These are phyloP conservation scores for Escovopsis weberi DNA, from an alignment of 2,329 filamentous ascomycete genomes.

Conservation along the genomic window DNA sequence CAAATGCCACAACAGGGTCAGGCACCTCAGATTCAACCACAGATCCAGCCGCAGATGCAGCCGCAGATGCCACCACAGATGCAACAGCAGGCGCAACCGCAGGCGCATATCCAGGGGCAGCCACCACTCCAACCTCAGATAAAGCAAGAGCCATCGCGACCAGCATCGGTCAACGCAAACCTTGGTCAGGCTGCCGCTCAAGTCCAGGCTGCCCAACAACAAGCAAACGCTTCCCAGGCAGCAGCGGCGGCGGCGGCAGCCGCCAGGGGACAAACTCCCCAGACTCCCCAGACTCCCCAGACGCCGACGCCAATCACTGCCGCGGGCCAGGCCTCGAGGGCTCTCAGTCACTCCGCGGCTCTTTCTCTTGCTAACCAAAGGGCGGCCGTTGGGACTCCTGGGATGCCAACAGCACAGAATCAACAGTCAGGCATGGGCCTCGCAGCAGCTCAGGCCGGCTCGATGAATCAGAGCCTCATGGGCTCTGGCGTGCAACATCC, in stretches of 20 bases:
- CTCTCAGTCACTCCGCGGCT: conserved; percentile 35
- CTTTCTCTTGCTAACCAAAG: conserved; percentile 33
- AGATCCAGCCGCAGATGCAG: conserved; percentile 4
- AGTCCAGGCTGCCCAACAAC: conserved; percentile 18
- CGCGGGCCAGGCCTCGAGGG: conserved; percentile 21
- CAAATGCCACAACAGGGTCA: conserved; percentile 13
- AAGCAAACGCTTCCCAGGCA: conserved; percentile 33
- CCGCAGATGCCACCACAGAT: conserved; percentile 9
- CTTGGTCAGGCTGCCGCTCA: conserved; percentile 23
- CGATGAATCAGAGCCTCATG: conserved; percentile 19
- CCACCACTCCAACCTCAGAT: neutral
- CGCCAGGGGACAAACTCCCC: conserved; percentile 34
- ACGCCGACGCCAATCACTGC: conserved; percentile 22
- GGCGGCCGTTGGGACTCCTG: conserved; percentile 19
- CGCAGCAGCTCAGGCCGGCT: conserved; percentile 11
- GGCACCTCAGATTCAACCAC: conserved; percentile 17
- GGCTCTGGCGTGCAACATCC: conserved; percentile 17
- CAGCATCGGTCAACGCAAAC: conserved; percentile 34
- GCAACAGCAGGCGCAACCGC: conserved; percentile 1
- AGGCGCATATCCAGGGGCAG: conserved; percentile 1
- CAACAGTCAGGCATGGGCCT: conserved; percentile 18
- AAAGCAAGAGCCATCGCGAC: conserved; percentile 20
- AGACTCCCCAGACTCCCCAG: conserved; percentile 39
- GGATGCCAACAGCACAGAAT: conserved; percentile 15
- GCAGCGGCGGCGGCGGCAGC: conserved; percentile 21